These are phyloP conservation scores for Bassia scoparia DNA, from an alignment of 148 eudicot genomes.

Conservation along the genomic window DNA sequence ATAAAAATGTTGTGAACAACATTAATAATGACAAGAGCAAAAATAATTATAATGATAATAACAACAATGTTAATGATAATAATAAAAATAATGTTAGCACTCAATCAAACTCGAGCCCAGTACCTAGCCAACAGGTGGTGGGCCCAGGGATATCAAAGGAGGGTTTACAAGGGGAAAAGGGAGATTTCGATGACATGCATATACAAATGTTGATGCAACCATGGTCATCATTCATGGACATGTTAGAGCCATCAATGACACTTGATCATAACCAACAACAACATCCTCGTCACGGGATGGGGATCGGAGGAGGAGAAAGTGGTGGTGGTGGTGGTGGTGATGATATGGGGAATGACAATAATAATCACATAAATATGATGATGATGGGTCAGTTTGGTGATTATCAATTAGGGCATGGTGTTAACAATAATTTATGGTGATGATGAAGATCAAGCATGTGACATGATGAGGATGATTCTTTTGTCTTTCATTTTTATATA, in stretches of 20 bases:
- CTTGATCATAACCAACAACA: conserved; percentile 16
- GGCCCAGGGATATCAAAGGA: background rate
- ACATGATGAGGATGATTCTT: no score
- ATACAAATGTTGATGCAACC: conserved; percentile 34
- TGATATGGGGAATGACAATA: conserved; percentile 4
- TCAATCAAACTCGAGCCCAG: background rate
- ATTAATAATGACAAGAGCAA: background rate
- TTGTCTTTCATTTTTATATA: no score
- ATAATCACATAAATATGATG: conserved; percentile 22
- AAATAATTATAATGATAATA: background rate
- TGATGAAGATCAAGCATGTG: background rate
- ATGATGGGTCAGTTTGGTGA: conserved; percentile 39
- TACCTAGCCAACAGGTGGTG: background rate
- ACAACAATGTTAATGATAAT: background rate
- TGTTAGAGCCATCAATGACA: conserved; percentile 19
- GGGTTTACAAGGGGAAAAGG: conserved; percentile 10
- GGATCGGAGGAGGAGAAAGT: conserved; percentile 15
- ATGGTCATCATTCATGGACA: conserved; percentile 37
- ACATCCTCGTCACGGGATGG: conserved; percentile 14
- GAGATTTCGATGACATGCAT: conserved; percentile 20
- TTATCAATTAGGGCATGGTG: conserved; percentile 27
- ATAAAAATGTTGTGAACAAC: background rate
- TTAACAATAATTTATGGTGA: conserved; percentile 30
- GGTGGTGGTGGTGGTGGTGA: conserved; percentile 6
- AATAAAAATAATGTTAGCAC: background rate